Evolutionary conservation across 257 asterid genomes (phyloP).

Genomic region (Anisodus acutangulus): DNA sequence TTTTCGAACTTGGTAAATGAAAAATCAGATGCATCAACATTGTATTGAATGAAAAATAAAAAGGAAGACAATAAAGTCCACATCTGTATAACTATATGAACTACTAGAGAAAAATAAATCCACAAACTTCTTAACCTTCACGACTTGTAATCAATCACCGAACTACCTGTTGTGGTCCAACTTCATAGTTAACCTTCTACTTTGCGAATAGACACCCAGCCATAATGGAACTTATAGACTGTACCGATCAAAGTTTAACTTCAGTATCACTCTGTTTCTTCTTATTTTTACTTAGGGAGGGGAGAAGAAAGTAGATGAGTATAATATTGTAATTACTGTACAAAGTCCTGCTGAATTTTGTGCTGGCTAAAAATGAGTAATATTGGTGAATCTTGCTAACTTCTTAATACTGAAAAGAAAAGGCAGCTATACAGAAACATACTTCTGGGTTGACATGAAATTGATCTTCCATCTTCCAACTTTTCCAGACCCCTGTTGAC

Average conservation of each 20-base stretch:
- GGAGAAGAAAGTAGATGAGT: slow-evolving; percentile 16
- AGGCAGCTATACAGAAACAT: slow-evolving; percentile 39
- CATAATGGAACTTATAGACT: background rate
- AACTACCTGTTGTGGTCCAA: background rate
- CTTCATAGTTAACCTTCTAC: background rate
- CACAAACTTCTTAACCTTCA: background rate
- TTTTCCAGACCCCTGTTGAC: slow-evolving; percentile 98
- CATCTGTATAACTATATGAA: background rate
- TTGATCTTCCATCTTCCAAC: slow-evolving; percentile 95
- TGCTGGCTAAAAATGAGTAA: background rate
- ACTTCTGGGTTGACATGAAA: slow-evolving; percentile 92
- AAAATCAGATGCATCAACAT: background rate
- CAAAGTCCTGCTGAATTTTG: background rate
- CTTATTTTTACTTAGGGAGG: background rate
- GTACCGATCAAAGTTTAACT: background rate
- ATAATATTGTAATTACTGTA: slow-evolving; percentile 2
- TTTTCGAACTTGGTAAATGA: background rate
- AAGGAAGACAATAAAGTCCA: background rate
- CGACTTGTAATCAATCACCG: background rate
- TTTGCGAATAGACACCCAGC: slow-evolving; percentile 11
- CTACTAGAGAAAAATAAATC: background rate
- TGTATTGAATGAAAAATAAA: background rate
- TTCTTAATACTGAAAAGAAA: slow-evolving; percentile 15
- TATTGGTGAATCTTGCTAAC: background rate
- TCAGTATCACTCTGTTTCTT: background rate